Evolutionary conservation across 2,329 filamentous ascomycete genomes (phyloP).

Genomic region (Domatiomyces catenatus): DNA sequence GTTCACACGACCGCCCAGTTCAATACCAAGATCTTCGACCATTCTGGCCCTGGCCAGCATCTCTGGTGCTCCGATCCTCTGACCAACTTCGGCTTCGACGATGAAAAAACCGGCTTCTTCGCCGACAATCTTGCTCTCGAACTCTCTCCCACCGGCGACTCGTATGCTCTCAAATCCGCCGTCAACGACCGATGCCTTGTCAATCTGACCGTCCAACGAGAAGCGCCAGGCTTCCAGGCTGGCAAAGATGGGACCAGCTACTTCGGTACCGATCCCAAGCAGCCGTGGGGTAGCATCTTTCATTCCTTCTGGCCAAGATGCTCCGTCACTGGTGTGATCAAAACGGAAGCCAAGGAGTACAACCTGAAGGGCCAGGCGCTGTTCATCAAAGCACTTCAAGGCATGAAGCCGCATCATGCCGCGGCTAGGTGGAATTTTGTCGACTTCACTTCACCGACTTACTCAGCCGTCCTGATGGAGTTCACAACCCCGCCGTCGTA

Average conservation of each 20-base stretch:
- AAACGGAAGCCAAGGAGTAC: constrained; percentile 64
- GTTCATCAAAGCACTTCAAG: constrained; percentile 76
- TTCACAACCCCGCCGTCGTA: constrained; percentile 90
- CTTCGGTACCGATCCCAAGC: constrained; percentile 69
- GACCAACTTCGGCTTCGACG: constrained; percentile 65
- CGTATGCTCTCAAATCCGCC: constrained; percentile 81
- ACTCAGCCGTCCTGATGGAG: constrained; percentile 89
- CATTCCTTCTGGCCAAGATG: constrained; percentile 93
- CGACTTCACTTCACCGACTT: constrained; percentile 74
- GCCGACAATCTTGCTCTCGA: constrained; percentile 74
- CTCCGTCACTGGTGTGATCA: constrained; percentile 64
- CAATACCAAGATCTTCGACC: constrained; percentile 81
- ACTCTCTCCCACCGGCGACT: constrained; percentile 66
- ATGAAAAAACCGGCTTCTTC: constrained; percentile 68
- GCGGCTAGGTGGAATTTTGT: constrained; percentile 84
- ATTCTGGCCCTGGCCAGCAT: constrained; percentile 54
- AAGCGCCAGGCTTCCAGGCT: constrained; percentile 65
- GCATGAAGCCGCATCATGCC: constrained; percentile 98
- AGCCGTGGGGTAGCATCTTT: constrained; percentile 85
- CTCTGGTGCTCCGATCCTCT: constrained; percentile 76
- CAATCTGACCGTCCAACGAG: constrained; percentile 65
- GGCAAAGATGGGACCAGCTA: constrained; percentile 71
- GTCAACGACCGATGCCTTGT: constrained; percentile 67
- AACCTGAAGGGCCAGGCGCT: constrained; percentile 68
- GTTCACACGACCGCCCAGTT: constrained; percentile 85